Base-by-base conservation (phyloP, 2,329 filamentous ascomycete species). In the Cladosporium sp. region DNA sequence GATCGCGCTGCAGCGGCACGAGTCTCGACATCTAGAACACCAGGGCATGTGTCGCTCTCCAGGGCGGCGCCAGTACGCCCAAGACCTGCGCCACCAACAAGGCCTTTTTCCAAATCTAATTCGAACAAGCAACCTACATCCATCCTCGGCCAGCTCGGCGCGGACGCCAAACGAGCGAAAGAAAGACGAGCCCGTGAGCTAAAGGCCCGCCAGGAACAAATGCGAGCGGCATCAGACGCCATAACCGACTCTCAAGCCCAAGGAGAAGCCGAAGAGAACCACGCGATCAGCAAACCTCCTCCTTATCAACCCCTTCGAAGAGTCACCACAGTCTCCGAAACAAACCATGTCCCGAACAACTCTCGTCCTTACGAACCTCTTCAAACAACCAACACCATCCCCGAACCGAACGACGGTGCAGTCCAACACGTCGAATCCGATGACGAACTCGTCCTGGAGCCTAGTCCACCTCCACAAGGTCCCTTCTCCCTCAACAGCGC, bases 401-500 rank as follows among this genome's bases (percentile, higher is more conserved):
- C 18, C 11, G 52, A 55, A 55, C 0, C 52, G 14, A 33, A 33
- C 31, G 29, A n/a, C 5, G 52, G n/a, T 33, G 12, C 52, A 6
- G 6, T 33, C 7, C 7, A 21, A 5, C 31, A 21, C 10, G 11
- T 21, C 6, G 11, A 53, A 4, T 8, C 6, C 2, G 55, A 26
- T 7, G 29, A 57, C 2, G 18, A 29, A 14, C 26, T 29, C 28
- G n/a, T 55, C 2, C 18, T 33, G 3, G 28, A 18, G 16, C 28
- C 52, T 4, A 11, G 28, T 2, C 28, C 8, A 18, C 28, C 46
- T 21, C 21, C 29, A 11, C 14, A 29, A 23, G 61, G 61, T 4
- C 61, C 61, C 1, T 63, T 63, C 35, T 11, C 61, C 1, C 11
- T 44, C 2, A 63, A 63, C 33, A 56, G 61, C 37, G 35, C 23